Evolutionary conservation across 345 rosid genomes (phyloP), one percentile per base, ranked within the genome.

Genomic region (Citrus trifoliata): DNA sequence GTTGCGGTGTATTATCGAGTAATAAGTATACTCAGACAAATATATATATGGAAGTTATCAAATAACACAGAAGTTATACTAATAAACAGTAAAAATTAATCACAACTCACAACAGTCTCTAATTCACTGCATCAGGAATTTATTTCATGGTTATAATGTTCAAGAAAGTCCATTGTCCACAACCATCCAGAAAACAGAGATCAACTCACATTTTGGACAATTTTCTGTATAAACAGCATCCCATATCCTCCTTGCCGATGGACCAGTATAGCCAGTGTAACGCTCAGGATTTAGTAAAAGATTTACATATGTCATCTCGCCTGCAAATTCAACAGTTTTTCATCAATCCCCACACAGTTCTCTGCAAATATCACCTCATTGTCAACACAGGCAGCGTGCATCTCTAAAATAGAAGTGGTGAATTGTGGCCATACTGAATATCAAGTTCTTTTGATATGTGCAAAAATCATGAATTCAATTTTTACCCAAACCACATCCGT

Each of bases 241-340:
- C 93, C 93, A 88, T 82, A 90, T 88, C 80, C 93, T 86, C 80
- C 87, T 81, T 68, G 93, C 93, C 28, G 93, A 90, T 73, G 93
- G 87, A 78, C 93, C 91, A 70, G 74, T 69, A 30, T 90, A 90
- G 40, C 93, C 93, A 75, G 90, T 89, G 65, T 83, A 90, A 62
- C 91, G 88, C 74, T 90, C 93, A 77, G 91, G 93, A 64, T 90
- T 88, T 82, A 90, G 56, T 71, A 72, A 87, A 68, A 90, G 88
- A 85, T 90, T 90, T 69, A 90, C 93, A 78, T 90, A 90, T 1
- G 88, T 86, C 93, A 90, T 78, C 65, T 85, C 91, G 76, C 80
- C 93, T 88, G 86, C 67, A 86, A 74, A 73, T 46, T 46, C 51
- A 46, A 13, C 18, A 46, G 51, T 12, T 10, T 0, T 30, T 6